Base-by-base conservation (phyloP, 208 protist species). In the Crithidia expoeki region DNA sequence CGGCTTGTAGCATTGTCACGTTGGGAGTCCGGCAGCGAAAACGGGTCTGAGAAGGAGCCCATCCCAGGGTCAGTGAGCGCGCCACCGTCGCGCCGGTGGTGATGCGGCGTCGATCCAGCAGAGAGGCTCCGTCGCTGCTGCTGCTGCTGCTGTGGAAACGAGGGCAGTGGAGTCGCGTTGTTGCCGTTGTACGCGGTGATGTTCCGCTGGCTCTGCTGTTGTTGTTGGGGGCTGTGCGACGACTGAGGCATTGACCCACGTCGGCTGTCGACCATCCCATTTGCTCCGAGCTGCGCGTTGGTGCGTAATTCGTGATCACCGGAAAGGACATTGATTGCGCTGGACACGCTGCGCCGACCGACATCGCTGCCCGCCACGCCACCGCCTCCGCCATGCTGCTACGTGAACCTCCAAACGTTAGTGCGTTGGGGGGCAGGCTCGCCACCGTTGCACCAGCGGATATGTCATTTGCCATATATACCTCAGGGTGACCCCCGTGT, bases 261-360 rank as follows among this genome's bases (percentile, higher is more conserved):
- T 4, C 58, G 58, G 28, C 58, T 63, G 23, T 63, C 58, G 14
- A 63, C 58, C 42, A 63, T 63, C 25, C 58, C 58, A 36, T 33
- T 58, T 28, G 23, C 42, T 25, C 57, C 19, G 50, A 53, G 62
- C 27, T 72, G 73, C 42, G 71, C 74, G 51, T 78, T 73, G 30
- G 74, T 67, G 6, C 69, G 66, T 23, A 85, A 64, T 59, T 76
- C 71, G 34, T 78, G 60, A 10, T 85, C 68, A 11, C 80, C 80
- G 19, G 58, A 76, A 10, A 85, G 47, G 21, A 85, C 71, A 52
- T 85, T 85, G 49, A 85, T 85, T 28, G 42, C 61, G 44, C 74
- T 78, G 49, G 65, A 72, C 33, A 64, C 66, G 52, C 63, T 80
- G 61, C 63, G 49, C 2, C 56, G 58, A 49, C 66, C 57, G 28